A percentile compares a stretch with the other conserved stretches of the same genome.
Conservation (phyloP, 768 basidiomycete genomes). For the Lanmaoa pseudosensibilis region DNA sequence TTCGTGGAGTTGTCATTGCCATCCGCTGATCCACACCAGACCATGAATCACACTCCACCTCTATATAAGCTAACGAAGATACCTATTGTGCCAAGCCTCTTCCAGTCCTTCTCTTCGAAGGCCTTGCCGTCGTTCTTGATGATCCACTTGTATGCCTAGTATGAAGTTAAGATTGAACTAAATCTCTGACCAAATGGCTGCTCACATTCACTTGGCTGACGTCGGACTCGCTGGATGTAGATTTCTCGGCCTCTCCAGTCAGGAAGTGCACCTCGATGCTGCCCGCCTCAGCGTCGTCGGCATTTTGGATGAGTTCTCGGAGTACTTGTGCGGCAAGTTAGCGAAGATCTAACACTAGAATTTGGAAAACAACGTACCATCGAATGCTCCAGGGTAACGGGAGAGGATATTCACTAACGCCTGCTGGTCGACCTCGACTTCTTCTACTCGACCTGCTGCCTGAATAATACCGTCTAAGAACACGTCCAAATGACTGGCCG, state of each 20-base stretch:
- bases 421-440: conserved; percentile 18
- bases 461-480: background rate
- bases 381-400: conserved; percentile 18
- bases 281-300: conserved; percentile 47
- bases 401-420: conserved; percentile 18
- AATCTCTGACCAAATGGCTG: background rate
- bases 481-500: too few species aligned
- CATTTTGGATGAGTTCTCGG: conserved; percentile 57
- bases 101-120: conserved; percentile 9
- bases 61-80: background rate
- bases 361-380: background rate
- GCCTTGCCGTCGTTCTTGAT: conserved; percentile 10
- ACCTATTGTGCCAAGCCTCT: conserved; percentile 19
- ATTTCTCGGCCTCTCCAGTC: conserved; percentile 19
- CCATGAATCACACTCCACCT: background rate
- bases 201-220: background rate
- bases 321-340: conserved; percentile 34
- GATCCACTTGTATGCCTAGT: conserved; percentile 13
- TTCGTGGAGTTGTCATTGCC: conserved; percentile 15
- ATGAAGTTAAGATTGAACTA: background rate
- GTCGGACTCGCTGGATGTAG: background rate
- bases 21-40: background rate
- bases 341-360: background rate
- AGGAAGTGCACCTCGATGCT: conserved; percentile 39
- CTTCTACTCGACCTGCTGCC: background rate